These are phyloP conservation scores for Xylaria sp. DNA, from an alignment of 2,329 filamentous ascomycete species.

Conservation along the genomic window DNA sequence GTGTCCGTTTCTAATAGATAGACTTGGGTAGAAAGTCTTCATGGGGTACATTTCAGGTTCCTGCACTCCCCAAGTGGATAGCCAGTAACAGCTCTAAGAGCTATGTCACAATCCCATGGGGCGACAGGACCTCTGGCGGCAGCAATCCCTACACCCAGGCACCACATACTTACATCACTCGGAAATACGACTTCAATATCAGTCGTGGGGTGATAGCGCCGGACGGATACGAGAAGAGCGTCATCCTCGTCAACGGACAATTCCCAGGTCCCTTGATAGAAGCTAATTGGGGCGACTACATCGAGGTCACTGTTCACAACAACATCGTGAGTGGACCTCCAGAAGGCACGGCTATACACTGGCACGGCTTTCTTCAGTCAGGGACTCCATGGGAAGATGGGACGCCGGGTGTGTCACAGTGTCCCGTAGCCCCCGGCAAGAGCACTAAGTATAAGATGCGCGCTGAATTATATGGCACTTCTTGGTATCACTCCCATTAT, in stretches of 20 bases:
- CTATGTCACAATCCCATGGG: conserved; percentile 62
- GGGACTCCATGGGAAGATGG: conserved; percentile 65
- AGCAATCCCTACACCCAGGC: conserved; percentile 63
- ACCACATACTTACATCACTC: conserved; percentile 65
- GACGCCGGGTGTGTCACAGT: conserved; percentile 66
- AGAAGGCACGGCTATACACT: conserved; percentile 61
- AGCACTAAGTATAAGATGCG: conserved; percentile 65
- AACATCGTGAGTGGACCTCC: conserved; percentile 43
- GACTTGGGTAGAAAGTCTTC: conserved; percentile 43
- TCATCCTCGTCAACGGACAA: conserved; percentile 61
- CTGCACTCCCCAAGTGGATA: conserved; percentile 49
- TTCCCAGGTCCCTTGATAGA: conserved; percentile 67
- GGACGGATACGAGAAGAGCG: conserved; percentile 63
- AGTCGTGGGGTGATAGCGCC: conserved; percentile 62
- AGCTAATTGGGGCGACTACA: conserved; percentile 59
- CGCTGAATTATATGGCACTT: conserved; percentile 65
- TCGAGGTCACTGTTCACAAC: conserved; percentile 50
- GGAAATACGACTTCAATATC: conserved; percentile 66
- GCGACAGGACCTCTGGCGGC: conserved; percentile 52
- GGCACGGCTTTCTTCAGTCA: conserved; percentile 65
- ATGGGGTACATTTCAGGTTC: conserved; percentile 51
- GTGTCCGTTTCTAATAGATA: background rate
- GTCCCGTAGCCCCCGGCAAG: conserved; percentile 72
- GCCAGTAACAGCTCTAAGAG: conserved; percentile 30
- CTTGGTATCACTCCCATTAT: conserved; percentile 72